Evolutionary conservation across 139 green algal genomes (phyloP), one percentile per base, ranked within the genome.

Genomic region (Chlorella ohadii): DNA sequence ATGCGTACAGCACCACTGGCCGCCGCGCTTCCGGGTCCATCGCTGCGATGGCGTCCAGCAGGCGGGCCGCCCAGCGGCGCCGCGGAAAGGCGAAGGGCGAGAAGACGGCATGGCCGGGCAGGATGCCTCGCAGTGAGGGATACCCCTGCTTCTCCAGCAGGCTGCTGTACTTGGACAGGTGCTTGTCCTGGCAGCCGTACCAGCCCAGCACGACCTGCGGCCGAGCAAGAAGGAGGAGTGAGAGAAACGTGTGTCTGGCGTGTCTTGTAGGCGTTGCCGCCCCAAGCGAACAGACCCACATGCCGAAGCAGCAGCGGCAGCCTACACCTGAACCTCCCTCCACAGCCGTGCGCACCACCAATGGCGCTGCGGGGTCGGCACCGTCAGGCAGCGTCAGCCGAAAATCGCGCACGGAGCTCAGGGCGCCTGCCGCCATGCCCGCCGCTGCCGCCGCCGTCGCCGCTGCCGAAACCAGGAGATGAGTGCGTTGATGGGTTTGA

Each of bases 171-270:
- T 85, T 85, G 68, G 64, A 56, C 3, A 85, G 39, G 27, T 72
- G 55, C 16, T 39, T 36, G 55, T 85, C 68, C 16, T 71, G 27
- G 16, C 68, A 36, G 12, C 68, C 68, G 4, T 63, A 74, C 80
- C 80, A 85, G 27, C 80, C 80, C 25, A 85, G 51, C 25, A 85
- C n/a, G 4, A 79, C 80, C 80, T 85, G 80, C 4, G 44, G 44
- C n/a, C n/a, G n/a, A n/a, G n/a, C n/a, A n/a, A n/a, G n/a, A n/a
- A n/a, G n/a, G n/a, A n/a, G n/a, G n/a, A n/a, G n/a, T n/a, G n/a
- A n/a, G n/a, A n/a, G n/a, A n/a, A n/a, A n/a, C n/a, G n/a, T n/a
- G n/a, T n/a, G n/a, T n/a, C n/a, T n/a, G n/a, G n/a, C n/a, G n/a
- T n/a, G n/a, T n/a, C n/a, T n/a, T n/a, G n/a, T n/a, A n/a, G n/a